Evolutionary conservation across 805 yeast genomes (phyloP), one percentile per base, ranked within the genome.

Genomic region (Candida adriatica): DNA sequence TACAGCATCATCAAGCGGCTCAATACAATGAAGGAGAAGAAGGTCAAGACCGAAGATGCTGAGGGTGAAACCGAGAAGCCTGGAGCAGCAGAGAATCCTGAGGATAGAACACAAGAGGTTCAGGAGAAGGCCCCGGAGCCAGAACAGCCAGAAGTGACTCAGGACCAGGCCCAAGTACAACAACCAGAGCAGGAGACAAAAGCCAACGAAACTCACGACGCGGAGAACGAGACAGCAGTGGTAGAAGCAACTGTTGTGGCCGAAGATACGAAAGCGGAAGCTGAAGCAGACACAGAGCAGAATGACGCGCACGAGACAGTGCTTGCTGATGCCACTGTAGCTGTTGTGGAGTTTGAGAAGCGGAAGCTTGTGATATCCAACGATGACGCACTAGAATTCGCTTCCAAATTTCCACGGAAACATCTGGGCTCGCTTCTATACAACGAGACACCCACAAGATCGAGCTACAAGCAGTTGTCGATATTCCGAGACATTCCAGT

Each of bases 391-490:
- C 35, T 69, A 0, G 53, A 51, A 11, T 51, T 53, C 16, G 70
- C 70, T 2, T 41, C 56, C 4, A 44, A 51, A 33, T 70, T 72
- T 42, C 66, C 68, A 18, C 53, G 75, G 24, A 55, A 53, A 22
- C 57, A 65, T 37, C 53, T 79, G 8, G 84, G 84, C 1, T 60
- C 73, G 1, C 53, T 79, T 4, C 51, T 78, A 0, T 83, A 84
- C 49, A 68, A 66, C 26, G 70, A 74, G 7, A 64, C 66, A 14
- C 75, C 79, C 10, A 73, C 79, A 0, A 59, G 61, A 58, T 51
- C 56, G 1, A 58, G 70, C 8, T 42, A 51, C 29, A 35, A 29
- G 19, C 44, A 48, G 19, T 24, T 48, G 8, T 24, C 44, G 9
- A 16, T 35, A 13, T 43, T 30, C 37, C 20, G 24, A 11, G 34